Conservation (phyloP, 2,329 filamentous ascomycete genomes). For the Ascochyta fabae region DNA sequence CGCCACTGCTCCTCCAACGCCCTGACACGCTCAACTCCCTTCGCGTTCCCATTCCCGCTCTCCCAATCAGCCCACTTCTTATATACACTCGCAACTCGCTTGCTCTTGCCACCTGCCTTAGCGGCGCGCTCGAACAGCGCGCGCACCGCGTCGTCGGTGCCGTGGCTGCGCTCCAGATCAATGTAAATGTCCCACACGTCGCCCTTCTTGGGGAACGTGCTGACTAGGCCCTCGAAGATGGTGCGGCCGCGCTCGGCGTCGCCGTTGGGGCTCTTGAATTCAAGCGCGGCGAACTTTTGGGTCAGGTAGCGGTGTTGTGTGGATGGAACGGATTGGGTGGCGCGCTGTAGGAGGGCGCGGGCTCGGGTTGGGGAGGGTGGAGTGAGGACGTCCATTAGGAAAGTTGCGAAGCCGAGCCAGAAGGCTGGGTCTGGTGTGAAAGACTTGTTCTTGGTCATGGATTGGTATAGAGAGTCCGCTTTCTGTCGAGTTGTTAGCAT, state of each 20-base stretch:
- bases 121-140: constrained; percentile 83
- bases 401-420: constrained; percentile 94
- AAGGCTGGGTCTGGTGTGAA: constrained; percentile 79
- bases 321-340: constrained; percentile 79
- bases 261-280: constrained; percentile 83
- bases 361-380: constrained; percentile 77
- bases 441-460: constrained; percentile 81
- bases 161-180: constrained; percentile 76
- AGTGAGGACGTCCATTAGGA: constrained; percentile 77
- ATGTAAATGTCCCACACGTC: constrained; percentile 93
- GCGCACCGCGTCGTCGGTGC: constrained; percentile 65
- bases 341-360: constrained; percentile 79
- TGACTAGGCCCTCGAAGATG: constrained; percentile 87
- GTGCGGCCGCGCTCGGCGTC: constrained; percentile 91
- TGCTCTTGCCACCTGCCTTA: constrained; percentile 71
- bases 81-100: constrained; percentile 86
- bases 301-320: constrained; percentile 76
- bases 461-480: constrained; percentile 86
- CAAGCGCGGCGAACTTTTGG: constrained; percentile 86
- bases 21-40: constrained; percentile 73
- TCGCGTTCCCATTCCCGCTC: constrained; percentile 69
- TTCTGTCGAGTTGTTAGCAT: constrained; percentile 62
- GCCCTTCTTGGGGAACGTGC: constrained; percentile 84
- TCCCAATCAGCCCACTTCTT: constrained; percentile 93
- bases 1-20: constrained; percentile 75